These are phyloP conservation scores for Cynara cardunculus DNA, from an alignment of 129 eudicot species.

Conservation along the genomic window DNA sequence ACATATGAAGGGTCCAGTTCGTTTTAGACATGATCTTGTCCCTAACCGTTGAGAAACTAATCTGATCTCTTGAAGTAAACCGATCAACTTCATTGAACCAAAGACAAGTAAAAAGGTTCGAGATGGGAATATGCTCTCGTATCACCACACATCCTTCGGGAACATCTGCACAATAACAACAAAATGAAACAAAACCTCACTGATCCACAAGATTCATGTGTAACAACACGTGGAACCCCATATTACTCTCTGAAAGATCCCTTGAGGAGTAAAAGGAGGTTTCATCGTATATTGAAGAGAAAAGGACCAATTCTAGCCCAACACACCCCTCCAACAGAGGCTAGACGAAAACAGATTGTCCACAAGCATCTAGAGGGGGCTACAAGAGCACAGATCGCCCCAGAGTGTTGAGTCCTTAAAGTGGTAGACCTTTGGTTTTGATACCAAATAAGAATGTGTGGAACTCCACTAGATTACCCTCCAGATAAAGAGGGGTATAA, in stretches of 20 bases:
- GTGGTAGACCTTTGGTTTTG: no score
- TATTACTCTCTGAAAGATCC: neutral
- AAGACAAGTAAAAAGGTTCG: constrained; percentile 90
- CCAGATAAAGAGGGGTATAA: neutral
- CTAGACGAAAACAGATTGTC: no score
- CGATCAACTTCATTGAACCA: constrained; percentile 99
- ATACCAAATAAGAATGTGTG: no score
- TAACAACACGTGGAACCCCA: neutral
- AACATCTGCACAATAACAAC: constrained; percentile 54
- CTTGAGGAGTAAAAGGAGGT: neutral
- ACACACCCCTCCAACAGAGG: no score
- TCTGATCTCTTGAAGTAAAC: constrained; percentile 88
- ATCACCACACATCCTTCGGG: constrained; percentile 96
- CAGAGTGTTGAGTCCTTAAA: no score
- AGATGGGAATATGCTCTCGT: constrained; percentile 85
- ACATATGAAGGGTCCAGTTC: constrained; percentile 85
- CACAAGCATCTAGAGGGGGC: no score
- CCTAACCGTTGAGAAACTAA: constrained; percentile 88
- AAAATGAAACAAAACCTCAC: constrained; percentile 7
- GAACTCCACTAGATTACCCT: no score
- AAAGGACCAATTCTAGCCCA: neutral
- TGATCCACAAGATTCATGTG: neutral
- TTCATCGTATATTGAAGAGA: neutral
- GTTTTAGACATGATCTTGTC: constrained; percentile 70
- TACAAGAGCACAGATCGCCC: no score